Evolutionary conservation across 345 rosid species (phyloP).

Genomic region (Linum lewisii): DNA sequence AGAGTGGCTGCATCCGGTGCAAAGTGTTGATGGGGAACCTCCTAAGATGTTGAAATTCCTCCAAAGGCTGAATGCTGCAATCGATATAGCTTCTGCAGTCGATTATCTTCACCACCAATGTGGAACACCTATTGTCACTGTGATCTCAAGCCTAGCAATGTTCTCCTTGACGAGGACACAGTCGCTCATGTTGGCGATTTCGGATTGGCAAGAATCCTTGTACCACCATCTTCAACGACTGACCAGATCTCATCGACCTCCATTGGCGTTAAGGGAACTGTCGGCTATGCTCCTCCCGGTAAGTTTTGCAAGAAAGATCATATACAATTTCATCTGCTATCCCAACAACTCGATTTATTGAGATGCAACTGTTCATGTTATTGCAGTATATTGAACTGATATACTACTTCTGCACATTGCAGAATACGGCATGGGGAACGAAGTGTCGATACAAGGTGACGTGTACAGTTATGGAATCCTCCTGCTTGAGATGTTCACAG

Average conservation of each 20-base stretch:
- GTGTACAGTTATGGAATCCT: conserved; percentile 28
- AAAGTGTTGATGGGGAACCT: neutral
- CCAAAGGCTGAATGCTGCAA: neutral
- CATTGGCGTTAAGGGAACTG: conserved; percentile 3
- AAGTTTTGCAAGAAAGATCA: neutral
- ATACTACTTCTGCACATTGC: neutral
- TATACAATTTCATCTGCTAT: neutral
- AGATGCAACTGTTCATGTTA: too few relatives aligned
- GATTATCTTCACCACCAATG: conserved; percentile 19
- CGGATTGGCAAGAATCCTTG: neutral
- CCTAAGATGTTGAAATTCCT: neutral
- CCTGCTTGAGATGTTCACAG: conserved; percentile 21
- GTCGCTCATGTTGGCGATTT: conserved; percentile 7
- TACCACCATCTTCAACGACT: neutral
- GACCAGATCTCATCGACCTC: too few relatives aligned
- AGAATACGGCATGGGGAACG: conserved; percentile 30
- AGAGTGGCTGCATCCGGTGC: neutral
- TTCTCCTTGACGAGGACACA: conserved; percentile 8
- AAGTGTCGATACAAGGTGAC: conserved; percentile 16
- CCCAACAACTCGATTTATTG: too few relatives aligned
- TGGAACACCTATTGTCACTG: conserved; percentile 13
- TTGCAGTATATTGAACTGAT: neutral
- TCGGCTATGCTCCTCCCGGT: conserved; percentile 26
- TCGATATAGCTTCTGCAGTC: conserved; percentile 11
- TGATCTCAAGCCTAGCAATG: conserved; percentile 18